Base-by-base conservation (phyloP, 768 basidiomycete genomes). In the Mycena sanguinolenta region DNA sequence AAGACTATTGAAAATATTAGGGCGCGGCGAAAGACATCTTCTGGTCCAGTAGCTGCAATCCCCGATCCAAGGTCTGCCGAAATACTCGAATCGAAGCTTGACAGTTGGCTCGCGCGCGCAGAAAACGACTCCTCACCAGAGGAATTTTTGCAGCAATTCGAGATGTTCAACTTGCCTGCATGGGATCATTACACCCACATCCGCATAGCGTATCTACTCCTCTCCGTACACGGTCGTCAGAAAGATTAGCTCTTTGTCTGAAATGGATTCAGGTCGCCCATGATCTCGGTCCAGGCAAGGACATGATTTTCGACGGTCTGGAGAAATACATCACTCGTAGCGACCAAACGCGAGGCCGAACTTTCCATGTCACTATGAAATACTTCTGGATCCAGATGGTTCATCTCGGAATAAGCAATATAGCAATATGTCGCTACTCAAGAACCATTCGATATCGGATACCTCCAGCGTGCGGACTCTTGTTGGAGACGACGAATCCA, bases 101-200 rank as follows among this genome's bases (percentile, higher is more conserved):
- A 79, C 21, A 74, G 74, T 3, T 87, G 83, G 84, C 71, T 85
- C 4, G 69, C 65, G 14, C 79, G 81, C 9, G 74, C 77, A 13
- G 78, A 82, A 30, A 73, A 63, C 9, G 80, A 83, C 27, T 73
- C 74, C 4, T 34, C 81, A 1, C 73, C 77, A 1, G 75, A 82
- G 9, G 79, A 77, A 23, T 84, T 85, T 66, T 64, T 86, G 10
- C 44, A 71, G 0, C 76, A 81, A 64, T 86, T 87, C 64, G 69
- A 79, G 25, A 62, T 76, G 0, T 72, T 81, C 57, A 73, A 53
- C 9, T 75, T 86, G 12, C 83, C 85, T 1, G 73, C 81, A 6
- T 86, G 85, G 85, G 85, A 86, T 68, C 85, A 87, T 71, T 86
- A 85, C 73, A 85, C 84, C 19, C 85, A 86, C 57, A 82, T 86